Evolutionary conservation across 129 eudicot genomes (phyloP).

Genomic region (Daucus carota): DH1_v3.0 NC_030384.2:39583001-39583500

Average conservation of each 20-base stretch:
- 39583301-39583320: neutral
- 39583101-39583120: neutral
- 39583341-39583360: neutral
- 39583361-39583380: neutral
- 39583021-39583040: slow-evolving; percentile 2
- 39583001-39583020: neutral
- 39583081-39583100: neutral
- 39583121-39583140: neutral
- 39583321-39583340: neutral
- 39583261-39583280: neutral
- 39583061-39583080: neutral
- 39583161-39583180: neutral
- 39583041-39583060: neutral
- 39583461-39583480: slow-evolving; percentile 1
- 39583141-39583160: neutral
- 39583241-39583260: neutral
- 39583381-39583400: neutral
- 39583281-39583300: neutral
- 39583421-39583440: neutral
- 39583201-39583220: neutral
- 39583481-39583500: slow-evolving; percentile 8
- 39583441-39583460: neutral
- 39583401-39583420: neutral
- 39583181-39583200: neutral
- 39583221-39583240: neutral